Evolutionary conservation across 768 basidiomycete genomes (phyloP), one percentile per base, ranked within the genome.

Genomic region (Tremella fuciformis): DNA sequence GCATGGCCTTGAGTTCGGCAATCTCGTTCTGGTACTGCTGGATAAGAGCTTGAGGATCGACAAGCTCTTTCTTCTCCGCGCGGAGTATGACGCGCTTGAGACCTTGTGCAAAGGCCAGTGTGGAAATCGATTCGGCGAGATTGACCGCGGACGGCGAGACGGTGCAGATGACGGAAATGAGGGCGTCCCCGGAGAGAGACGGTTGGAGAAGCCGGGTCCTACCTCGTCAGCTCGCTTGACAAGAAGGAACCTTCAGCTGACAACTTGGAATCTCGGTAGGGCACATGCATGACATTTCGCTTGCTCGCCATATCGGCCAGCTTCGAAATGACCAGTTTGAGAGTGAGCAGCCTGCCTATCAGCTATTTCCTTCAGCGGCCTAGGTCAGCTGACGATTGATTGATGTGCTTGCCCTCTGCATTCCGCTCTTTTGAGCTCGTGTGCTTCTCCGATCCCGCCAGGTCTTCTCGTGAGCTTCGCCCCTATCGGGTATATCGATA

Each of bases 371-470:
- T 8, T 21, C 47, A 47, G 15, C 39, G 46, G n/a, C n/a, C 18
- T 3, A 21, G 1, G 8, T 1, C 9, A 18, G 65, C 70, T 46
- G 44, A 78, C 79, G 77, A 78, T 59, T 80, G 81, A 70, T 99
- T 99, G 78, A 98, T 99, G 71, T 92, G 94, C 72, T 88, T 90
- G 13, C 94, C 96, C 76, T 99, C 96, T 46, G 88, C 83, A n/a
- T 91, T 91, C 46, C 96, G 81, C 58, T 97, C 92, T 75, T 93
- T 94, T 76, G 93, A 91, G 0, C 88, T 89, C 0, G 93, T 97
- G 0, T 93, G 94, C 73, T 87, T 91, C 74, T 99, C 96, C 0
- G 91, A 94, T 2, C 96, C 96, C 50, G 96, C 96, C 11, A 99
- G 81, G 81, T 99, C 69, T 71, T 50, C 16, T 25, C 7, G 44